A percentile compares a stretch with the other conserved stretches of the same genome.
These are phyloP conservation scores for Fusarium sp. DNA, from an alignment of 2,329 filamentous ascomycete species.

Conservation along the genomic window DNA sequence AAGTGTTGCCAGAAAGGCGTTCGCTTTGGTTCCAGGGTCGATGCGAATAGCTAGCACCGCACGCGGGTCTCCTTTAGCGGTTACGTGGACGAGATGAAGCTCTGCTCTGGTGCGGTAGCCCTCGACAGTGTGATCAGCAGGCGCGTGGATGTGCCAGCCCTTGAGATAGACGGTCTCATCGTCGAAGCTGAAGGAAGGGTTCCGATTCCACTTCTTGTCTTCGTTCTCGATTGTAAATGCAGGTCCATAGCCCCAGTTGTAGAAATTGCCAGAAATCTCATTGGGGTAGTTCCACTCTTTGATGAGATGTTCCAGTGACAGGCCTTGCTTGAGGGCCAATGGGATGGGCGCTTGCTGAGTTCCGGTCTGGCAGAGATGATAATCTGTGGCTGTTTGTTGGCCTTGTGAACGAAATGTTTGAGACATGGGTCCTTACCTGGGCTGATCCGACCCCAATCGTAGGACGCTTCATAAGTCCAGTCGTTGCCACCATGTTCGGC, in stretches of 20 bases:
- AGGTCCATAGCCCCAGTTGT: constrained; percentile 39
- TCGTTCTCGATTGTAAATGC: constrained; percentile 38
- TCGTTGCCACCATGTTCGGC: constrained; percentile 8
- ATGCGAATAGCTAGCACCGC: constrained; percentile 35
- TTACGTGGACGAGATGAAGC: constrained; percentile 41
- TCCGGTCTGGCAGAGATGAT: constrained; percentile 39
- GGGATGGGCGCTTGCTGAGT: constrained; percentile 39
- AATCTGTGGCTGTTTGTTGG: constrained; percentile 4
- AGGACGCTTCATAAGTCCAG: constrained; percentile 40
- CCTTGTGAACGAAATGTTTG: fast-evolving
- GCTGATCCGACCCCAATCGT: constrained; percentile 37
- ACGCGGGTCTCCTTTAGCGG: constrained; percentile 23
- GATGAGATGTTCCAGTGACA: constrained; percentile 32
- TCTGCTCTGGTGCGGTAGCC: constrained; percentile 40
- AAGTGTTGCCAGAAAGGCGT: constrained; percentile 22
- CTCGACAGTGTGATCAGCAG: constrained; percentile 39
- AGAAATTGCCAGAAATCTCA: constrained; percentile 28
- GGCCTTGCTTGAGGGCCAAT: constrained; percentile 33
- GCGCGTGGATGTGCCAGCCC: constrained; percentile 42
- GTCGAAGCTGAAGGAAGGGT: constrained; percentile 38
- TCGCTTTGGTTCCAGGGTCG: constrained; percentile 30
- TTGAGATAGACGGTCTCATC: constrained; percentile 40
- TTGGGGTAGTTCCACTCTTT: constrained; percentile 23
- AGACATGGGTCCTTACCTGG: constrained; percentile 4
- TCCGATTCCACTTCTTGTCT: constrained; percentile 12